Percentiles rank a stretch among this genome's conserved stretches.
Evolutionary conservation across 768 basidiomycete species (phyloP).

Genomic region (Boletus huronensis): DNA sequence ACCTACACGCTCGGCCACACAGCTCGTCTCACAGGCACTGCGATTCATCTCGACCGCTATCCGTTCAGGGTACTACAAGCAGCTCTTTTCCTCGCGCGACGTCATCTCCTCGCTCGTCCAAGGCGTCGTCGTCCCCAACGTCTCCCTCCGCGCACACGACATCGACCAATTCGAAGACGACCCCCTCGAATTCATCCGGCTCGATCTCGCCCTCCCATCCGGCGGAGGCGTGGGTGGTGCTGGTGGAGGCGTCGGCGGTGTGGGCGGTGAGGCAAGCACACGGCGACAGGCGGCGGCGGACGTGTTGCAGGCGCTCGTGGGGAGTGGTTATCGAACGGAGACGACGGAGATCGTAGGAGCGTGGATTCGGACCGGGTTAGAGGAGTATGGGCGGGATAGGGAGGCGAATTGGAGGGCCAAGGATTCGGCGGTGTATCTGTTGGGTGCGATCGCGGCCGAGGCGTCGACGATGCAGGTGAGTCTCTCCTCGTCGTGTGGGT

Average conservation of each 20-base stretch:
- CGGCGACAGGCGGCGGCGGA: slow-evolving; percentile 92
- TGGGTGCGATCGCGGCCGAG: slow-evolving; percentile 90
- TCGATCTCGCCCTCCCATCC: slow-evolving; percentile 72
- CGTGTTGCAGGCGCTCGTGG: slow-evolving; percentile 87
- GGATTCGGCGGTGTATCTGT: slow-evolving; percentile 87
- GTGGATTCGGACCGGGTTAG: slow-evolving; percentile 79
- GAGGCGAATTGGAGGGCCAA: slow-evolving; percentile 81
- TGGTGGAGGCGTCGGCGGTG: slow-evolving; percentile 35
- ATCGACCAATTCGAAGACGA: slow-evolving; percentile 97
- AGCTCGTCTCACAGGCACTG: slow-evolving; percentile 89
- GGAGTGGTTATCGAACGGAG: slow-evolving; percentile 74
- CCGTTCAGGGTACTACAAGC: slow-evolving; percentile 78
- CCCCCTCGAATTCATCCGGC: slow-evolving; percentile 89
- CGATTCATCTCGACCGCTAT: slow-evolving; percentile 91
- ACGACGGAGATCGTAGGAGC: slow-evolving; percentile 83
- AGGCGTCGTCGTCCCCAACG: slow-evolving; percentile 93
- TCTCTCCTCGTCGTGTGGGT: not conserved
- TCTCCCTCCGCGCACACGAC: slow-evolving; percentile 81
- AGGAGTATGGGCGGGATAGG: slow-evolving; percentile 61
- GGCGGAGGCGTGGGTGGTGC: slow-evolving; percentile 33
- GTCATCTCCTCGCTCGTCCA: slow-evolving; percentile 81
- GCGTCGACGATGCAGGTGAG: slow-evolving; percentile 81
- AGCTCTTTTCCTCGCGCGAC: slow-evolving; percentile 76
- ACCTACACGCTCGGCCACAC: not conserved
- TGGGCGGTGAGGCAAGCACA: slow-evolving; percentile 69